Evolutionary conservation across 208 protist genomes (phyloP).

Genomic region (Crithidia acanthocephali): DNA sequence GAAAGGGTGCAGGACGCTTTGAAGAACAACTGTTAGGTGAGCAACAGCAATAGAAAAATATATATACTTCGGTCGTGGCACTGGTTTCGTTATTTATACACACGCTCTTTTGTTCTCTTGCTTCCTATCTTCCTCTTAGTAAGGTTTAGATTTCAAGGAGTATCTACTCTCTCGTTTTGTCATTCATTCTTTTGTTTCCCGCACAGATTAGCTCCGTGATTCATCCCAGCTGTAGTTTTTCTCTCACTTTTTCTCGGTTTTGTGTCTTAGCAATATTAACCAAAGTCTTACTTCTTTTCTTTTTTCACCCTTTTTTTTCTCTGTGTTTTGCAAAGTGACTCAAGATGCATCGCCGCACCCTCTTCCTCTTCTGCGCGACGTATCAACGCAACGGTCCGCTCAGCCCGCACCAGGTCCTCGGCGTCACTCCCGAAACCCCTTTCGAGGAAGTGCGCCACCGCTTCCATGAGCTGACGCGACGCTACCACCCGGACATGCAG

Average conservation of each 20-base stretch:
- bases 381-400: slow-evolving; percentile 20
- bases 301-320: neutral
- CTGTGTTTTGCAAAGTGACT: neutral
- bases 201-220: no score
- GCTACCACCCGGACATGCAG: slow-evolving; percentile 77
- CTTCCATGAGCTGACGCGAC: slow-evolving; percentile 71
- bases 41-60: no score
- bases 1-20: no score
- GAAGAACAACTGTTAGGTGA: neutral
- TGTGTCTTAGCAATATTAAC: no score
- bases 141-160: neutral
- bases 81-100: neutral
- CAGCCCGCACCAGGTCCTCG: slow-evolving; percentile 62
- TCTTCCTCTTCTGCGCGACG: slow-evolving; percentile 3
- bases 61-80: no score
- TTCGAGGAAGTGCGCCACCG: slow-evolving; percentile 58
- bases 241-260: no score
- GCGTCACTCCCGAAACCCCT: slow-evolving; percentile 44
- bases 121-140: neutral
- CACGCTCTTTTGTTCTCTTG: neutral
- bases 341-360: slow-evolving; percentile 33
- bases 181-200: no score
- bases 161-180: neutral
- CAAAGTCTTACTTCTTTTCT: neutral
- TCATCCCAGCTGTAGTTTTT: no score